Evolutionary conservation across 805 yeast genomes (phyloP), one percentile per base, ranked within the genome.

Genomic region (Teunomyces stri): DNA sequence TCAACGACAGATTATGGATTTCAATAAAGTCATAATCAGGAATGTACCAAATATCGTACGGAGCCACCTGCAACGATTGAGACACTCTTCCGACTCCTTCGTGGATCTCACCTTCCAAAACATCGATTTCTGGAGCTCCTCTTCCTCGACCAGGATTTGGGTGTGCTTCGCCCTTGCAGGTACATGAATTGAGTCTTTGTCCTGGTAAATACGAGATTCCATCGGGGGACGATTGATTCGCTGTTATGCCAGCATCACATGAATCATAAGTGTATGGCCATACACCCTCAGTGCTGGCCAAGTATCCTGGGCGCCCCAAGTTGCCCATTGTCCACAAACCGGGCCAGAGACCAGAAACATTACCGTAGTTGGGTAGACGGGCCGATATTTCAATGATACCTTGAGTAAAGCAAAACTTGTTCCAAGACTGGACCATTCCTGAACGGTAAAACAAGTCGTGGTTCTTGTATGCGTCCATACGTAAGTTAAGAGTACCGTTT

Each of bases 311-410:
- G 57, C 97, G 81, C 22, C 87, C 98, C 53, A 91, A 74, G 60
- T 91, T 91, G 42, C 97, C 97, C 82, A 91, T 75, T 5, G 96
- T 80, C 97, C 97, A 91, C 51, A 89, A 58, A 75, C 97, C 98
- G 0, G 98, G 97, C 98, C 98, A 91, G 51, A 91, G 71, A 21
- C 98, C 98, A 3, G 85, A 74, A 28, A 85, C 76, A 45, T 80
- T 72, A 59, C 96, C 96, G 54, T 78, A 79, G 53, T 89, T 88
- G 35, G 97, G 96, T 51, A 91, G 68, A 49, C 78, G 78, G 0
- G 88, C 92, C 9, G 89, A 82, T 4, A 87, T 79, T 61, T 87
- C 96, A 53, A 90, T 57, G 42, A 72, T 65, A 45, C 97, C 97
- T 61, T 89, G 89, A 1, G 95, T 84, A 63, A 85, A 89, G 61